Evolutionary conservation across 2,329 filamentous ascomycete species (phyloP).

Genomic region (Fusarium camptoceras): DNA sequence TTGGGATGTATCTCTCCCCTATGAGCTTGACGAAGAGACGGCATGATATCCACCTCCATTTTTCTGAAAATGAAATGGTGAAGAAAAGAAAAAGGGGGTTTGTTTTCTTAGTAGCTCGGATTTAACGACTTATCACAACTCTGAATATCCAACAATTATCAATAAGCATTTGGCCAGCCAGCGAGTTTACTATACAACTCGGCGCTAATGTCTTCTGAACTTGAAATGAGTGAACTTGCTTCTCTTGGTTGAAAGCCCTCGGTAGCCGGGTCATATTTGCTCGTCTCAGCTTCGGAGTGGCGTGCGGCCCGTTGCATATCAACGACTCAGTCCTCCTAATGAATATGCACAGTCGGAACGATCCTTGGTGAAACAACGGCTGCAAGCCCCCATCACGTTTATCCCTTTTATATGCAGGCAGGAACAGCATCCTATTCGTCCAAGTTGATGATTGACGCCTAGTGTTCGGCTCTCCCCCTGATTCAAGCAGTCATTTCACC

Average conservation of each 20-base stretch:
- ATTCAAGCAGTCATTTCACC: conserved; percentile 12
- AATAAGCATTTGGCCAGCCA: background rate
- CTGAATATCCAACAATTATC: conserved; percentile 15
- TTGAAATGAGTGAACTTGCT: background rate
- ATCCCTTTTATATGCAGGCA: conserved; percentile 15
- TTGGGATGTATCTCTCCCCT: conserved; percentile 52
- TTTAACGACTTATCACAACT: conserved; percentile 37
- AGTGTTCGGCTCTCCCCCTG: conserved; percentile 14
- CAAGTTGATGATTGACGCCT: conserved; percentile 4
- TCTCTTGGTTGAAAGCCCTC: conserved; percentile 7
- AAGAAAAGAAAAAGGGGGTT: conserved; percentile 25
- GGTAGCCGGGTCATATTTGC: conserved; percentile 19
- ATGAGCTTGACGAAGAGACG: conserved; percentile 55
- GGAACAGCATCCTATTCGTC: conserved; percentile 12
- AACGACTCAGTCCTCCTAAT: conserved; percentile 15
- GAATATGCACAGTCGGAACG: conserved; percentile 37
- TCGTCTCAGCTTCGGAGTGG: conserved; percentile 29
- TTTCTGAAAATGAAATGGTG: conserved; percentile 33
- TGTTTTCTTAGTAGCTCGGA: conserved; percentile 43
- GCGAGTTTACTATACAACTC: background rate
- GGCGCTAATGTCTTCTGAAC: background rate
- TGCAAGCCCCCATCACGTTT: conserved; percentile 26
- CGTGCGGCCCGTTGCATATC: conserved; percentile 41
- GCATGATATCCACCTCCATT: conserved; percentile 56
- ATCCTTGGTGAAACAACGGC: conserved; percentile 37